Percentiles rank a stretch among this genome's conserved stretches.
phyloP scores from a whole-genome alignment of 352 stramenopile genomes.

The Pythium myriotylum region DNA sequence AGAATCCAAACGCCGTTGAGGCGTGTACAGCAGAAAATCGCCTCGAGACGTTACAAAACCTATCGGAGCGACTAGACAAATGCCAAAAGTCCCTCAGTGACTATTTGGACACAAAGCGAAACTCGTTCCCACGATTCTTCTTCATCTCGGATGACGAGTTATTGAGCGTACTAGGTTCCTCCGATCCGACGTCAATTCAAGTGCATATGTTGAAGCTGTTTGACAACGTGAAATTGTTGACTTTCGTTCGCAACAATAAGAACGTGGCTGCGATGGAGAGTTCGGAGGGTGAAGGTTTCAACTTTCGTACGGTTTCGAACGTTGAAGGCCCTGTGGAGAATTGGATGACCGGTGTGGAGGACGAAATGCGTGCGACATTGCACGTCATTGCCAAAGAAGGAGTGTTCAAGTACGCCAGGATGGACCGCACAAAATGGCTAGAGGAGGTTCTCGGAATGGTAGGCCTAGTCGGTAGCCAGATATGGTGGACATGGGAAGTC shows the following conservation, averaged over 20 bases:
- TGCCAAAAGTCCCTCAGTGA: constrained; percentile 91
- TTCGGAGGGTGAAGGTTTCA: constrained; percentile 90
- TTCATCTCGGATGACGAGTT: constrained; percentile 95
- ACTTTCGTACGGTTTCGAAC: constrained; percentile 68
- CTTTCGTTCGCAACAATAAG: constrained; percentile 90
- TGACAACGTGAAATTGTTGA: constrained; percentile 93
- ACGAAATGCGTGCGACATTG: constrained; percentile 89
- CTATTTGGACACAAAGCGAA: constrained; percentile 91
- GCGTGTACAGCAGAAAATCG: constrained; percentile 89
- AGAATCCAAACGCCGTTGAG: constrained; percentile 91
- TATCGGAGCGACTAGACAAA: constrained; percentile 89
- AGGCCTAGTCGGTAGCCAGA: constrained; percentile 90
- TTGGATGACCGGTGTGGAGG: constrained; percentile 94
- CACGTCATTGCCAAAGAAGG: constrained; percentile 92
- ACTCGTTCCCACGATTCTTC: constrained; percentile 93
- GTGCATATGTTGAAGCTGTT: constrained; percentile 96
- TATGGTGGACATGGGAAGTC: constrained; percentile 95
- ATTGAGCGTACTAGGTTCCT: constrained; percentile 90
- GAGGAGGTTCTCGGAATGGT: constrained; percentile 92
- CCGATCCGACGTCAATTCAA: constrained; percentile 92
- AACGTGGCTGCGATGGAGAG: constrained; percentile 90
- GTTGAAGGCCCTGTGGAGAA: constrained; percentile 92
- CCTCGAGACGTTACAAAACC: constrained; percentile 84
- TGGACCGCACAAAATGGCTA: constrained; percentile 87
- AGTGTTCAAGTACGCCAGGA: constrained; percentile 91